These are phyloP conservation scores for Phialophora macrospora DNA, from an alignment of 2,329 filamentous ascomycete species.

Conservation along the genomic window DNA sequence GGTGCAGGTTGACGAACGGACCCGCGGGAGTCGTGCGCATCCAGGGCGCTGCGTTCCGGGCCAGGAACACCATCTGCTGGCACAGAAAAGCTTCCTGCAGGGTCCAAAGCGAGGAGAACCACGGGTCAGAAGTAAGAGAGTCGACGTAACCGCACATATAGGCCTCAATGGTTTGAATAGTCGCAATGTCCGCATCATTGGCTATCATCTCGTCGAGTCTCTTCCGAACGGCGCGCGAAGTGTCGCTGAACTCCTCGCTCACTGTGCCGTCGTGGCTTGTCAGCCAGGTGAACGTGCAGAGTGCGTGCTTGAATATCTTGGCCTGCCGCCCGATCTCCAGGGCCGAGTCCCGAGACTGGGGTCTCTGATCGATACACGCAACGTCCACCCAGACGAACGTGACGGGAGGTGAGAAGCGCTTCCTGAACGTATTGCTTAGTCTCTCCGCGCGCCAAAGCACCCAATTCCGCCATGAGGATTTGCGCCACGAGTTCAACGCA, in stretches of 20 bases:
- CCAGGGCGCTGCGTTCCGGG: background rate
- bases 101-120: conserved; percentile 3
- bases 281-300: background rate
- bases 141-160: background rate
- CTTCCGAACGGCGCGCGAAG: background rate
- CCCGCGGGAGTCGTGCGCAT: background rate
- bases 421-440: background rate
- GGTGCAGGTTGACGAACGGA: background rate
- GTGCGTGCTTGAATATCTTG: background rate
- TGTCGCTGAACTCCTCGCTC: background rate
- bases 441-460: background rate
- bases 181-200: background rate
- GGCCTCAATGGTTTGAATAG: background rate
- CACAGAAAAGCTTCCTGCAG: background rate
- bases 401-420: background rate
- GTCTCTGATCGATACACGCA: background rate
- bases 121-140: background rate
- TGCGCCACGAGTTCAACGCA: background rate
- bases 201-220: background rate
- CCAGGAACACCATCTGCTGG: background rate
- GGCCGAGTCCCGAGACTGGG: background rate
- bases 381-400: conserved; percentile 1
- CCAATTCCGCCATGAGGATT: background rate
- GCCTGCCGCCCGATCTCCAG: conserved; percentile 5
- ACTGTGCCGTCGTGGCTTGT: background rate